Percentiles rank a stretch among this genome's conserved stretches.
phyloP scores from a whole-genome alignment of 805 yeast genomes.

The Candida suzukii region DNA sequence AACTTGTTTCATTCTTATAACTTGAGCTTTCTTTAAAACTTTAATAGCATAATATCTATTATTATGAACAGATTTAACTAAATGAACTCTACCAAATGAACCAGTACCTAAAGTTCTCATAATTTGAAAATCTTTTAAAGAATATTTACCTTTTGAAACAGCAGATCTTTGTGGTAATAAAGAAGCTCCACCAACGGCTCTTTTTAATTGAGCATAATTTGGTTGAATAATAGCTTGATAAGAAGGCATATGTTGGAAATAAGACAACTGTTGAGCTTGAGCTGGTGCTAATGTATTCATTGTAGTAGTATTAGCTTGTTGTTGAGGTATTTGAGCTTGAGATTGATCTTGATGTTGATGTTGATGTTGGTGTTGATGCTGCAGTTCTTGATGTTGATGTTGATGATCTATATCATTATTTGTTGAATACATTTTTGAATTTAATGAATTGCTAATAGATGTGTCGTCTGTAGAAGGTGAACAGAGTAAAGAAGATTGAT shows the following conservation, averaged over 20 bases:
- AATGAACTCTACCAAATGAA: conserved; percentile 53
- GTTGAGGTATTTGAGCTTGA: background rate
- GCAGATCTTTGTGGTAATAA: conserved; percentile 27
- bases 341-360: background rate
- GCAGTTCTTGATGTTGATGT: background rate
- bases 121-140: conserved; percentile 48
- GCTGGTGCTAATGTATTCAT: conserved; percentile 8
- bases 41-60: conserved; percentile 56
- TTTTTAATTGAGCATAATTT: conserved; percentile 19
- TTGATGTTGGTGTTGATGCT: background rate
- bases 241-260: conserved; percentile 26
- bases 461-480: background rate
- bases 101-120: conserved; percentile 56
- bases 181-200: conserved; percentile 18
- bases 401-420: background rate
- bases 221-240: conserved; percentile 30
- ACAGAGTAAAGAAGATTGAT: background rate
- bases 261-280: conserved; percentile 23
- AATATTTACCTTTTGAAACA: conserved; percentile 49
- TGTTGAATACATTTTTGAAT: background rate
- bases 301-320: background rate
- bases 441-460: background rate
- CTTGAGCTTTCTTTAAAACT: conserved; percentile 49
- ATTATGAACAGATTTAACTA: conserved; percentile 51
- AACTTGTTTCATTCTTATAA: conserved; percentile 55